These are phyloP conservation scores for Camellia japonica DNA, from an alignment of 148 eudicot species.

Conservation along the genomic window DNA sequence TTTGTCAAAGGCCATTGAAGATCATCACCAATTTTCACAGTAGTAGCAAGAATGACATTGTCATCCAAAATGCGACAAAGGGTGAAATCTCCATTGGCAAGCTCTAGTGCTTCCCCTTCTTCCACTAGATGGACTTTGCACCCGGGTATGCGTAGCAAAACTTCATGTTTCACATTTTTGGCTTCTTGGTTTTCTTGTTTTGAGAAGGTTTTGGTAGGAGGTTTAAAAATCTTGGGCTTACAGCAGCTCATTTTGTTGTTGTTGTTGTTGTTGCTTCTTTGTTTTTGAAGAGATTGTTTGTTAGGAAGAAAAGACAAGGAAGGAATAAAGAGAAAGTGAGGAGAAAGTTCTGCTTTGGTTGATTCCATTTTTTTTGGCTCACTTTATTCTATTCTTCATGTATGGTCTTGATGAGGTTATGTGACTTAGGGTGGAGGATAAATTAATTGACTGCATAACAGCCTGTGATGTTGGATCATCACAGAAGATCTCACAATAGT, in stretches of 20 bases:
- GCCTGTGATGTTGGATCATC: not conserved
- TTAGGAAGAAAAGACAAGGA: not conserved
- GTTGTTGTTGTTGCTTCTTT: not conserved
- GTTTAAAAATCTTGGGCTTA: constrained; percentile 20
- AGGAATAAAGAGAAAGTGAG: not conserved
- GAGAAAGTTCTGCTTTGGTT: constrained; percentile 1
- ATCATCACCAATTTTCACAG: constrained; percentile 58
- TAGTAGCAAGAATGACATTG: constrained; percentile 56
- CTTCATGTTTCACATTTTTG: constrained; percentile 46
- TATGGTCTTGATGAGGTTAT: not conserved
- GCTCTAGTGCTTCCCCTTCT: constrained; percentile 64
- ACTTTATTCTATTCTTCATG: constrained; percentile 27
- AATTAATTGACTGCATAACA: not conserved
- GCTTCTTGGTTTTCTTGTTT: constrained; percentile 14
- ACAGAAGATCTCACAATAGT: not conserved
- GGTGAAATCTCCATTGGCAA: constrained; percentile 56
- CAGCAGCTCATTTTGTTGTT: constrained; percentile 30
- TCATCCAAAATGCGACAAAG: constrained; percentile 49
- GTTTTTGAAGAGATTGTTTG: not conserved
- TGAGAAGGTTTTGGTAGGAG: constrained; percentile 6
- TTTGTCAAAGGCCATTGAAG: constrained; percentile 92
- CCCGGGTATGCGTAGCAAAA: constrained; percentile 49
- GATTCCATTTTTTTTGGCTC: constrained; percentile 5
- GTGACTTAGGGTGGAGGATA: constrained; percentile 14
- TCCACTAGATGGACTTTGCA: constrained; percentile 71